Evolutionary conservation across 2,329 filamentous ascomycete species (phyloP).

Genomic region (Aspergillus ustus): DNA sequence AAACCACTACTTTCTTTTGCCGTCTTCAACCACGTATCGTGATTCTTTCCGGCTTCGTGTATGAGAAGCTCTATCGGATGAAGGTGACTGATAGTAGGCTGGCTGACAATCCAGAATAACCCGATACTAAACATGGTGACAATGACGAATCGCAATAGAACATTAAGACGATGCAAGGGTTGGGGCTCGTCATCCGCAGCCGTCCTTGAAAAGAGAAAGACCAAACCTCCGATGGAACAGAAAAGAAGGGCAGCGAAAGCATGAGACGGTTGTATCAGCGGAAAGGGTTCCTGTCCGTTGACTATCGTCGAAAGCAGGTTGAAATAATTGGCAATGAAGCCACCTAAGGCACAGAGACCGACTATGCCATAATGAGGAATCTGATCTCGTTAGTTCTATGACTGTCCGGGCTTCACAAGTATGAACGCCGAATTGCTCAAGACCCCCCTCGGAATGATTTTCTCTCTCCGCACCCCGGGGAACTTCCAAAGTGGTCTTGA

Average conservation of each 20-base stretch:
- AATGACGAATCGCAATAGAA: slow-evolving; percentile 43
- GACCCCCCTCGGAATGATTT: no score
- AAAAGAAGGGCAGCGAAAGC: slow-evolving; percentile 37
- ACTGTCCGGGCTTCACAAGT: not conserved
- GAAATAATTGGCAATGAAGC: slow-evolving; percentile 42
- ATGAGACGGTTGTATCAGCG: slow-evolving; percentile 33
- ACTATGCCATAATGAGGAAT: slow-evolving; percentile 45
- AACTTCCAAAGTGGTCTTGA: no score
- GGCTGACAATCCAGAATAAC: slow-evolving; percentile 45
- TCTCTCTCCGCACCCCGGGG: no score
- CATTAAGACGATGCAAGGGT: slow-evolving; percentile 31
- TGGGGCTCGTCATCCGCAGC: slow-evolving; percentile 36
- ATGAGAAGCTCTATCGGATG: slow-evolving; percentile 64
- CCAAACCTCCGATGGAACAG: slow-evolving; percentile 33
- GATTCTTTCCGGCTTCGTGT: slow-evolving; percentile 52
- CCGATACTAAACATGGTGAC: slow-evolving; percentile 50
- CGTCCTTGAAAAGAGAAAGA: slow-evolving; percentile 34
- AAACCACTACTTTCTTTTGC: slow-evolving; percentile 55
- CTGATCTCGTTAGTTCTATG: slow-evolving; percentile 35
- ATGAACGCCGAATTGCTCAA: no score
- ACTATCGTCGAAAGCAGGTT: slow-evolving; percentile 36
- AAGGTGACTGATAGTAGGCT: slow-evolving; percentile 44
- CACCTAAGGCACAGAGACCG: slow-evolving; percentile 43
- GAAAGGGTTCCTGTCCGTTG: slow-evolving; percentile 39
- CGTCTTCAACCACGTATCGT: slow-evolving; percentile 55